Evolutionary conservation across 1,139 yeast species (phyloP).

Genomic region (Candida sojae): DNA sequence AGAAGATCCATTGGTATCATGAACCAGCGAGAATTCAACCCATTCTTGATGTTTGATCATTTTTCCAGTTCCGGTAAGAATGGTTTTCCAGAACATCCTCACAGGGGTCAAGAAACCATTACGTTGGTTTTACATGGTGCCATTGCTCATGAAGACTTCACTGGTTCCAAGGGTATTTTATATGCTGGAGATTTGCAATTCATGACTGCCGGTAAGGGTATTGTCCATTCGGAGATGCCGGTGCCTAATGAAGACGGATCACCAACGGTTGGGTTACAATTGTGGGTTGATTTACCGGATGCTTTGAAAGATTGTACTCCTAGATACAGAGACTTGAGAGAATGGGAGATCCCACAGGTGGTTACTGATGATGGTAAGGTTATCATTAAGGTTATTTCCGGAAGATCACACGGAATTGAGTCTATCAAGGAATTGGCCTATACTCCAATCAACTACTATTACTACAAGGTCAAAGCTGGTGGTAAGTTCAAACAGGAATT

Average conservation of each 20-base stretch:
- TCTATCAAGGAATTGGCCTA: constrained; percentile 78
- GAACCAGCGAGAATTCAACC: constrained; percentile 71
- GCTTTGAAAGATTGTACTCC: constrained; percentile 70
- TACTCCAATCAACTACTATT: constrained; percentile 81
- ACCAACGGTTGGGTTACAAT: constrained; percentile 71
- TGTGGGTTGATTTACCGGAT: constrained; percentile 90
- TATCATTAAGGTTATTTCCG: constrained; percentile 73
- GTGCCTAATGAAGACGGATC: constrained; percentile 58
- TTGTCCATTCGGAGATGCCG: constrained; percentile 87
- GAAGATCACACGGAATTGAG: constrained; percentile 72
- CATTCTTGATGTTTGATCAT: constrained; percentile 84
- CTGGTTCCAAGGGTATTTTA: constrained; percentile 77
- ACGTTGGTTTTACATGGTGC: constrained; percentile 74
- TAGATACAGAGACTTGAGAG: constrained; percentile 76
- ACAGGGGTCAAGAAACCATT: constrained; percentile 87
- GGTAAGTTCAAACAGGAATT: constrained; percentile 65
- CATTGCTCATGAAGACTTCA: constrained; percentile 89
- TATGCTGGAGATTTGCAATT: constrained; percentile 88
- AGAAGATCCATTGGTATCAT: constrained; percentile 78
- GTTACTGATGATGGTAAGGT: constrained; percentile 69
- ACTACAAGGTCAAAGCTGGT: constrained; percentile 67
- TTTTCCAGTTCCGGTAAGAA: constrained; percentile 54
- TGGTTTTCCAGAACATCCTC: constrained; percentile 94
- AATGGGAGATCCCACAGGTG: constrained; percentile 66
- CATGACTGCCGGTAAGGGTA: constrained; percentile 93